Evolutionary conservation across 1,139 yeast genomes (phyloP).

Genomic region (Eremothecium sinecaudum): DNA sequence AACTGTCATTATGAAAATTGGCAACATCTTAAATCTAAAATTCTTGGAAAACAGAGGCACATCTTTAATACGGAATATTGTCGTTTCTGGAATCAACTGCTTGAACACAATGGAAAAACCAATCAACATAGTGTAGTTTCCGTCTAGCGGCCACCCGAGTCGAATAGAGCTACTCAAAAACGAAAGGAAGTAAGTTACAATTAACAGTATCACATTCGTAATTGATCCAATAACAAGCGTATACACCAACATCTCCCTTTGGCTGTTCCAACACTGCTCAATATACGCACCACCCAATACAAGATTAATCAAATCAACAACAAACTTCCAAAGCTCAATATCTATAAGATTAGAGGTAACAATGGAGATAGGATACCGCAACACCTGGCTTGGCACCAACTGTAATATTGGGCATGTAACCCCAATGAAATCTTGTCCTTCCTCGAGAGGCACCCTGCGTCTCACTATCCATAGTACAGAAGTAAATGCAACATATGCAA

Average conservation of each 20-base stretch:
- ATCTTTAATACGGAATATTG: constrained; percentile 38
- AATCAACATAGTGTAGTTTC: constrained; percentile 61
- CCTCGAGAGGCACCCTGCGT: constrained; percentile 14
- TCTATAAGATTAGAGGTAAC: constrained; percentile 66
- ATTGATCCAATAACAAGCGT: constrained; percentile 47
- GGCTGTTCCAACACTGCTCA: constrained; percentile 48
- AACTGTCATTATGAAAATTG: constrained; percentile 46
- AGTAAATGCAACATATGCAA: constrained; percentile 29
- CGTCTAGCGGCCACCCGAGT: constrained; percentile 44
- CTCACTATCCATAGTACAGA: constrained; percentile 30
- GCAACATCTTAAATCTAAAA: constrained; percentile 65
- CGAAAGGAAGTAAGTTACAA: constrained; percentile 33
- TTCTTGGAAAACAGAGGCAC: constrained; percentile 55
- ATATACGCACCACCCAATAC: constrained; percentile 45
- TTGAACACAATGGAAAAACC: constrained; percentile 80
- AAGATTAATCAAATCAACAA: constrained; percentile 42
- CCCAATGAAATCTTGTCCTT: constrained; percentile 30
- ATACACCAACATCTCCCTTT: constrained; percentile 49
- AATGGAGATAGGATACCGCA: constrained; percentile 69
- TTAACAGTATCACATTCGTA: constrained; percentile 48
- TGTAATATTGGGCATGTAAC: constrained; percentile 55
- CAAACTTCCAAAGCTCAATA: constrained; percentile 42
- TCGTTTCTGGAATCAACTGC: constrained; percentile 84
- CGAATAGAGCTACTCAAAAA: constrained; percentile 26
- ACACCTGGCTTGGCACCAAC: constrained; percentile 54